Percentiles rank a stretch among this genome's conserved stretches.
Evolutionary conservation across 352 stramenopile species (phyloP).

Genomic region (Elongisporangium prolatum): DNA sequence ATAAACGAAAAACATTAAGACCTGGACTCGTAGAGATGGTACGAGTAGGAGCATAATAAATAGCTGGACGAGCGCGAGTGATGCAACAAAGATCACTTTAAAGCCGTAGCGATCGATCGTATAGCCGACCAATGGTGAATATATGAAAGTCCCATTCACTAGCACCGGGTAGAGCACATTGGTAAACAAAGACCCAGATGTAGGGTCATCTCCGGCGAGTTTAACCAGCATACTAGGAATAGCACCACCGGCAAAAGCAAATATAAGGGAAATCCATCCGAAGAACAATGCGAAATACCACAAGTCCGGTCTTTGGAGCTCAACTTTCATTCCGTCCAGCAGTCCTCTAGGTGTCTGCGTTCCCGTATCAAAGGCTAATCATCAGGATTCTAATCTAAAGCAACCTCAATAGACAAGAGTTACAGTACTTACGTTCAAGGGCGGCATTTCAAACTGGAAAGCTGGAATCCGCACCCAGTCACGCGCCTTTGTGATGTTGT

Average conservation of each 20-base stretch:
- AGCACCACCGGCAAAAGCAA: conserved; percentile 69
- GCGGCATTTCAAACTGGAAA: conserved; percentile 46
- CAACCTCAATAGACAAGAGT: too few species aligned
- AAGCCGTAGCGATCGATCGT: conserved; percentile 78
- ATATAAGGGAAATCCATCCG: conserved; percentile 78
- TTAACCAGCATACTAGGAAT: conserved; percentile 62
- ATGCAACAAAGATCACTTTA: conserved; percentile 65
- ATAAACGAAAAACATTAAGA: conserved; percentile 68
- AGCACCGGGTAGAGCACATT: conserved; percentile 70
- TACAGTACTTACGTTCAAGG: conserved; percentile 39
- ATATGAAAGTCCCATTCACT: conserved; percentile 79
- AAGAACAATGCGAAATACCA: conserved; percentile 80
- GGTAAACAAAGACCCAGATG: conserved; percentile 41
- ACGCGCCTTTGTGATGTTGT: conserved; percentile 47
- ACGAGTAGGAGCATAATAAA: conserved; percentile 64
- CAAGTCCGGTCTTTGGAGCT: conserved; percentile 52
- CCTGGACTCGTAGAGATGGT: conserved; percentile 48
- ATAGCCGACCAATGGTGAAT: conserved; percentile 67
- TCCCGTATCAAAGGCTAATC: not conserved
- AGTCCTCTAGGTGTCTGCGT: conserved; percentile 51
- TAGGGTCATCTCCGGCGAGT: conserved; percentile 23
- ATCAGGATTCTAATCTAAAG: too few species aligned
- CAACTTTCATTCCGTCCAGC: conserved; percentile 45
- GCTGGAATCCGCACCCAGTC: conserved; percentile 46
- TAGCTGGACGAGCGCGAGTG: conserved; percentile 56